Conservation (phyloP, 768 basidiomycete genomes). For the Auriscalpium vulgare region DNA sequence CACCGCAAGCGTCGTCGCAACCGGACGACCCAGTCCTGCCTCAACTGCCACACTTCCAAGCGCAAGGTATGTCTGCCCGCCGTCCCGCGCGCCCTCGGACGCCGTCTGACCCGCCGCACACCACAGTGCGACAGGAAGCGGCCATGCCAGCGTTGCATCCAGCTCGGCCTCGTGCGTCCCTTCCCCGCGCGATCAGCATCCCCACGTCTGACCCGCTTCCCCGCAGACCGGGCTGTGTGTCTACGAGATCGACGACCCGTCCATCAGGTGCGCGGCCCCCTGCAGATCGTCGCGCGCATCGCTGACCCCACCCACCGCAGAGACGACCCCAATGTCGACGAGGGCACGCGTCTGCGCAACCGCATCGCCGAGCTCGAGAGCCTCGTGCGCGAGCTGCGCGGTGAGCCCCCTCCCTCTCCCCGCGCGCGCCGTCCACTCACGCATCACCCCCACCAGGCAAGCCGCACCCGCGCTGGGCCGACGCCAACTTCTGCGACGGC, state of each 20-base stretch:
- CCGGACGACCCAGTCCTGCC: constrained; percentile 81
- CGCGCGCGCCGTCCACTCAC: background rate
- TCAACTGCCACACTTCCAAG: constrained; percentile 92
- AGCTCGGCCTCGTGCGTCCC: constrained; percentile 65
- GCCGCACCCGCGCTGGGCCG: constrained; percentile 83
- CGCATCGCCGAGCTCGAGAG: constrained; percentile 91
- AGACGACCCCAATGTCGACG: constrained; percentile 83
- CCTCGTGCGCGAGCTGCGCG: constrained; percentile 81
- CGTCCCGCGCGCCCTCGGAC: constrained; percentile 2
- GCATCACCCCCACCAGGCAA: constrained; percentile 49
- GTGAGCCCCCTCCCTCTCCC: constrained; percentile 28
- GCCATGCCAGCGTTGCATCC: constrained; percentile 86
- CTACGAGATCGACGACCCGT: constrained; percentile 89
- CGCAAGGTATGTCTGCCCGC: constrained; percentile 54
- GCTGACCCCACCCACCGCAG: constrained; percentile 29
- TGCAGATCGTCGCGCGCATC: background rate
- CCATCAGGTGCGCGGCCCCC: constrained; percentile 47
- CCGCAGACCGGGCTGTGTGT: constrained; percentile 85
- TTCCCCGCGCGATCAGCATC: constrained; percentile 7
- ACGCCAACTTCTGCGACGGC: constrained; percentile 68
- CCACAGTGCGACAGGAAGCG: constrained; percentile 83
- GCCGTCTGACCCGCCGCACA: constrained; percentile 1
- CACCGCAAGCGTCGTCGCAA: constrained; percentile 84
- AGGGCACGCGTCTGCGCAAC: constrained; percentile 76
- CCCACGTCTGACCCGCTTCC: background rate